Conservation (phyloP, 805 yeast genomes). For the Metschnikowia anglica region DNA sequence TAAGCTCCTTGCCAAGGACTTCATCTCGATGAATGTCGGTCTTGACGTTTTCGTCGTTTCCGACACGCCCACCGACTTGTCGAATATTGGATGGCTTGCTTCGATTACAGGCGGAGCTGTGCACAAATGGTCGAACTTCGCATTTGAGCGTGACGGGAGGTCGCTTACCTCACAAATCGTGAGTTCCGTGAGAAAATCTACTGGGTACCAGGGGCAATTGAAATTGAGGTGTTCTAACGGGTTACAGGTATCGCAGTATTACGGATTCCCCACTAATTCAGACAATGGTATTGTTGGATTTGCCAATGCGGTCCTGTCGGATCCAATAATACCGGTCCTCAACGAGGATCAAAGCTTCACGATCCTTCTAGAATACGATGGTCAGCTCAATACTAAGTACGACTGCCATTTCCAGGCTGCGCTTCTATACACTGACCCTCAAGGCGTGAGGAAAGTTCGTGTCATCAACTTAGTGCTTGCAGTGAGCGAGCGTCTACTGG, state of each 20-base stretch:
- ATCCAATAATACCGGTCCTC: constrained; percentile 70
- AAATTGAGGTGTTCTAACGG: constrained; percentile 89
- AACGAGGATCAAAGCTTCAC: constrained; percentile 64
- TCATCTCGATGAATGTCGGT: constrained; percentile 61
- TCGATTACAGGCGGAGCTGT: constrained; percentile 72
- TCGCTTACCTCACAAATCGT: constrained; percentile 60
- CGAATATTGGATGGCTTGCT: constrained; percentile 65
- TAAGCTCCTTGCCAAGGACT: constrained; percentile 55
- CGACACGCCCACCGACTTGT: constrained; percentile 63
- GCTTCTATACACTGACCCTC: constrained; percentile 71
- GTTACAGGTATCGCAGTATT: constrained; percentile 72
- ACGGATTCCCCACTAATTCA: constrained; percentile 46
- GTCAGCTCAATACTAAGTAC: constrained; percentile 60
- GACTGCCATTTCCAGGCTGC: constrained; percentile 95
- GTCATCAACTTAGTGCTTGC: constrained; percentile 84
- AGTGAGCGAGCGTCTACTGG: constrained; percentile 69
- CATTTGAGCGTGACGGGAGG: constrained; percentile 66
- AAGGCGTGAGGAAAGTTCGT: constrained; percentile 79
- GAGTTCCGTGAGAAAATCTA: constrained; percentile 47
- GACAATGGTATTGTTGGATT: constrained; percentile 23
- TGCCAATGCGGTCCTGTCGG: constrained; percentile 35
- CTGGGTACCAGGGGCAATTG: constrained; percentile 78
- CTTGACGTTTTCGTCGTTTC: constrained; percentile 74
- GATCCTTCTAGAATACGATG: constrained; percentile 74
- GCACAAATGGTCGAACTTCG: constrained; percentile 65